Conservation (phyloP, 768 basidiomycete species). For the Mycena epipterygia region DNA sequence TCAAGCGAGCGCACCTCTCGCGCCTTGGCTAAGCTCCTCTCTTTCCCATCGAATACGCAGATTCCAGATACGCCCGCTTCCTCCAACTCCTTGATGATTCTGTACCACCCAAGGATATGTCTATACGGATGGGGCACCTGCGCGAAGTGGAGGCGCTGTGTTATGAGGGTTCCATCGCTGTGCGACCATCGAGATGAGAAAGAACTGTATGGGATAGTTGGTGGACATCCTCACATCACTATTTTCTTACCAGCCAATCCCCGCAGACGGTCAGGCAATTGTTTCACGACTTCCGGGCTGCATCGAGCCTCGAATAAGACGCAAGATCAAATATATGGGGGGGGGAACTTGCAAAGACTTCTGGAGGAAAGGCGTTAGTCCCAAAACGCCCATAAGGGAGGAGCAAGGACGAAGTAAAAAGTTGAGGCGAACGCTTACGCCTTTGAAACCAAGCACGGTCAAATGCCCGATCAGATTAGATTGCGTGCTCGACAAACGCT, state of each 20-base stretch:
- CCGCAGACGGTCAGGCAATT: slow-evolving; percentile 73
- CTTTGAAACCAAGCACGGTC: neutral
- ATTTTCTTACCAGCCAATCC: slow-evolving; percentile 76
- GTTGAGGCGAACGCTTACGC: neutral
- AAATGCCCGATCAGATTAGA: slow-evolving; percentile 10
- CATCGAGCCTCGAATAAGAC: neutral
- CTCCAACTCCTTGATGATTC: slow-evolving; percentile 72
- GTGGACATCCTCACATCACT: slow-evolving; percentile 70
- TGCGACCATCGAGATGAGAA: slow-evolving; percentile 22
- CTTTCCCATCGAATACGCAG: slow-evolving; percentile 86
- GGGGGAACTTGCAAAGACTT: slow-evolving; percentile 28
- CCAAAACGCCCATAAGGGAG: slow-evolving; percentile 33
- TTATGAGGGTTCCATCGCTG: slow-evolving; percentile 90
- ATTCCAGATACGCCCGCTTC: slow-evolving; percentile 70
- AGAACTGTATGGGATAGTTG: slow-evolving; percentile 17
- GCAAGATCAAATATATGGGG: neutral
- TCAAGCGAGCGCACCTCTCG: slow-evolving; percentile 67
- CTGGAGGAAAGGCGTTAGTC: slow-evolving; percentile 35
- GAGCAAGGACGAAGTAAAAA: neutral
- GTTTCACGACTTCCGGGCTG: slow-evolving; percentile 76
- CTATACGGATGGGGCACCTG: slow-evolving; percentile 72
- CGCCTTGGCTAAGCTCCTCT: slow-evolving; percentile 76
- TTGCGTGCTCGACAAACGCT: neutral
- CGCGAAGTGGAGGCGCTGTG: slow-evolving; percentile 84
- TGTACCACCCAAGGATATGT: slow-evolving; percentile 87